Evolutionary conservation across 805 yeast genomes (phyloP), one percentile per base, ranked within the genome.

Genomic region (Metschnikowia santaceciliae): DNA sequence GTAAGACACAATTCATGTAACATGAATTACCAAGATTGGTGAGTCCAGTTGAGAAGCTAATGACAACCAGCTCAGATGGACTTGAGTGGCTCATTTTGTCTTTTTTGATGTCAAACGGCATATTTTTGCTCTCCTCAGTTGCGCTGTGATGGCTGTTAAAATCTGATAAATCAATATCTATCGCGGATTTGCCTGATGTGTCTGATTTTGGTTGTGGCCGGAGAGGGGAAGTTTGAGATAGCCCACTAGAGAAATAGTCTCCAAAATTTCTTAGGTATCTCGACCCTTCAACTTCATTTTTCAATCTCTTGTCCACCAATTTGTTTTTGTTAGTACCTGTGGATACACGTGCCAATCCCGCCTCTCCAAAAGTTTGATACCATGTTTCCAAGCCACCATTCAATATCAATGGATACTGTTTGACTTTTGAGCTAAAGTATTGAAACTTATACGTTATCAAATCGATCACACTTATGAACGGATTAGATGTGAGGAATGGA

Each of bases 1-100:
- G 98, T n/a, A 91, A 67, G 3, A 87, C 77, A 57, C 96, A 86
- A 68, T 91, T 91, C 90, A 91, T 86, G 67, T 91, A 91, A 66
- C 97, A 91, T 0, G 96, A 87, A 61, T 92, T 92, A 2, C 97
- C 96, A 54, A 91, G 71, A 64, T 91, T 91, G 13, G 76, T 73
- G 5, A 91, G 72, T 0, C 98, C 97, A 0, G 90, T 82, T 17
- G 82, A 72, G 47, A 83, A 77, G 36, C 42, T 45, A 8, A 32
- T 30, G 11, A 17, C 17, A 26, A 3, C 34, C 17, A n/a, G 26
- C 22, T 26, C 32, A 8, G 32, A 30, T 30, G 35, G 35, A 15
- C 4, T 47, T 41, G 26, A 15, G 15, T 41, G 42, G 17, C 42
- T 23, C 14, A 23, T n/a, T 22, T 8, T 39, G 30, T 39, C 42